phyloP scores from a whole-genome alignment of 2,329 filamentous ascomycete species.

The Diaporthe sp. region DNA sequence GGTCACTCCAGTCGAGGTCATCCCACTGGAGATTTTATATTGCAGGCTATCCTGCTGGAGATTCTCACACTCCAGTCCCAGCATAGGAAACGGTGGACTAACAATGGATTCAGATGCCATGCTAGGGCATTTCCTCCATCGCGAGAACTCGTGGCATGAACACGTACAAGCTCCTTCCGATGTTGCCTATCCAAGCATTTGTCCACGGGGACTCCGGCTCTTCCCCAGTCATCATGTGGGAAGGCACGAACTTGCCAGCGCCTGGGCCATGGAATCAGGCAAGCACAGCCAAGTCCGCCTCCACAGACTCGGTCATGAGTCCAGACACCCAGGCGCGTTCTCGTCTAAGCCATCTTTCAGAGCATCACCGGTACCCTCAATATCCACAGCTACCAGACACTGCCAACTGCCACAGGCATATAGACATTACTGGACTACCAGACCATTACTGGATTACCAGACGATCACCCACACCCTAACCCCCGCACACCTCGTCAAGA shows the following conservation, averaged over 20 bases:
- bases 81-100: no score
- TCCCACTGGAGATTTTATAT: no score
- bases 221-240: background rate
- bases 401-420: background rate
- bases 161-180: background rate
- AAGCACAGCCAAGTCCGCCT: background rate
- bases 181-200: background rate
- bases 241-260: no score
- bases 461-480: background rate
- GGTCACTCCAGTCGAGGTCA: no score
- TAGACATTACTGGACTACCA: background rate
- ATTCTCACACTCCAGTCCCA: no score
- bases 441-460: background rate
- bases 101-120: background rate
- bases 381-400: background rate
- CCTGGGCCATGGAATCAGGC: no score
- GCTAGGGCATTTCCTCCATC: background rate
- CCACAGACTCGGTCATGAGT: background rate
- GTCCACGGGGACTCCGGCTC: background rate
- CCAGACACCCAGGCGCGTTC: background rate
- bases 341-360: background rate
- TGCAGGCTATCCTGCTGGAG: background rate
- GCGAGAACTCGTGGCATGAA: background rate
- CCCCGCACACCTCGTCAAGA: background rate
- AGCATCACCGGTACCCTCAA: background rate